Evolutionary conservation across 306 rosid species (phyloP), one percentile per base, ranked within the genome.

Genomic region (Malus asiatica): DNA sequence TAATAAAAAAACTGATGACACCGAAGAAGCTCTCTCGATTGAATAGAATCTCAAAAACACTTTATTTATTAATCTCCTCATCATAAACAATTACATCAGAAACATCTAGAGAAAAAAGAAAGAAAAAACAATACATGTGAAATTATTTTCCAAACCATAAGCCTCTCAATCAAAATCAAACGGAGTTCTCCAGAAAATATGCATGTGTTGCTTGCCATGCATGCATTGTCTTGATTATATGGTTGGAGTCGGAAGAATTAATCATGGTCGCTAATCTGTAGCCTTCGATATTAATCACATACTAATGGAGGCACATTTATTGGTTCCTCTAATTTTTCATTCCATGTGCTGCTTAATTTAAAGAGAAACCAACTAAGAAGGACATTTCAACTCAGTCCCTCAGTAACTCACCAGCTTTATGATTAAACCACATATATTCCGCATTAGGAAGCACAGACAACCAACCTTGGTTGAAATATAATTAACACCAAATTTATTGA

Each of bases 261-360:
- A 16, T 57, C 65, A 18, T 2, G 66, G 52, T 52, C 30, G 58
- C 42, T 72, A 55, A 71, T 32, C 59, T 67, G 67, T 68, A 14
- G 63, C 27, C 64, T 10, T 74, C 77, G 4, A 63, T 68, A 57
- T 53, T 62, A 64, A 45, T 68, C 78, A 48, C 62, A 29, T 55
- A 38, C 40, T 22, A 66, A 46, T 42, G 48, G 8, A 64, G 44
- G 3, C 44, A 44, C 78, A 79, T 82, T 48, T 70, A 33, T 79
- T 38, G 65, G 51, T 64, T 66, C 61, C 25, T 55, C 80, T 30
- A 76, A 73, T 73, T 77, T 70, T 79, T 35, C 78, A 70, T 69
- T 82, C 72, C 76, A 18, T 5, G 40, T 58, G 33, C 48, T 58
- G 44, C 33, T 57, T 73, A 46, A 65, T 80, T 80, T 48, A 64